Evolutionary conservation across 768 basidiomycete species (phyloP).

Genomic region (Mycena pura): DNA sequence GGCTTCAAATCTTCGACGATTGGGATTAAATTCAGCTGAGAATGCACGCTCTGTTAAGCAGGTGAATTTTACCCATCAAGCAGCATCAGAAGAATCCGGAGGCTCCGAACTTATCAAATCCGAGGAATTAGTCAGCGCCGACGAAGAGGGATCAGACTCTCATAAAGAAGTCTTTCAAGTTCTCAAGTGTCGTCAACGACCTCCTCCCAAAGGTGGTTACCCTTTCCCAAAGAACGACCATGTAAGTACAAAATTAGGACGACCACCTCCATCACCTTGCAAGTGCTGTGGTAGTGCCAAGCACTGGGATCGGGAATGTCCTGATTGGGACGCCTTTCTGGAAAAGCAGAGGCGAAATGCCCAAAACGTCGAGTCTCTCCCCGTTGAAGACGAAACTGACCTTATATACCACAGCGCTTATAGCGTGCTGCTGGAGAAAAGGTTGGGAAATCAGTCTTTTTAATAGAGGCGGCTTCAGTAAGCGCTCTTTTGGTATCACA

Average conservation of each 20-base stretch:
- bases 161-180: neutral
- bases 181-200: neutral
- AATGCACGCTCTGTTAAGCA: neutral
- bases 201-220: neutral
- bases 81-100: no score
- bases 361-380: neutral
- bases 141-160: no score
- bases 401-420: neutral
- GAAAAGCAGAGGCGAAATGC: neutral
- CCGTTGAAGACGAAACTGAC: neutral
- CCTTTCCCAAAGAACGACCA: neutral
- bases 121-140: no score
- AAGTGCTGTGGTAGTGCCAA: neutral
- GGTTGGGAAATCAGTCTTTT: neutral
- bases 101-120: no score
- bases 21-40: neutral
- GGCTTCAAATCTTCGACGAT: neutral
- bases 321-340: neutral
- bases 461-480: neutral
- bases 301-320: neutral
- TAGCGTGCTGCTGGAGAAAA: neutral
- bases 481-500: no score
- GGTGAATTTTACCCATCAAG: neutral
- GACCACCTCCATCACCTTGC: neutral
- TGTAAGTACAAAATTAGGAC: neutral